These are phyloP conservation scores for Tricholoma bakamatsutake DNA, from an alignment of 768 basidiomycete genomes.

Conservation along the genomic window DNA sequence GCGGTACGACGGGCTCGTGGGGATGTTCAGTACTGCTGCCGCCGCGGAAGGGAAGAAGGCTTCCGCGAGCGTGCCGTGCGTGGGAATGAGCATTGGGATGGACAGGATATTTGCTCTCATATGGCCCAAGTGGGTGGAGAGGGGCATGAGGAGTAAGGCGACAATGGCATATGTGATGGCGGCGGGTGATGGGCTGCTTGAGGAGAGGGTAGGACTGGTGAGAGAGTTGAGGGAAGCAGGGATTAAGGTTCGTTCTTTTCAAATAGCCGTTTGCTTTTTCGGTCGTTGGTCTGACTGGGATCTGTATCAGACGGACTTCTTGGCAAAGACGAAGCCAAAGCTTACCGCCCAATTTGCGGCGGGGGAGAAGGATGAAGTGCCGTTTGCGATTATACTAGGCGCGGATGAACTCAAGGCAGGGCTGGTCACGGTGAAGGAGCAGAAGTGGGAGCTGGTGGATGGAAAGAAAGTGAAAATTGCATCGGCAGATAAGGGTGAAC, in stretches of 20 bases:
- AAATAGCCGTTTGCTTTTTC: not conserved
- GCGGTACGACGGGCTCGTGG: constrained; percentile 92
- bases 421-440: constrained; percentile 87
- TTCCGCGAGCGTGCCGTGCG: constrained; percentile 63
- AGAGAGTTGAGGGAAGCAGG: constrained; percentile 79
- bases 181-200: constrained; percentile 82
- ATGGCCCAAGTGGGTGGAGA: constrained; percentile 81
- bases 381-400: constrained; percentile 91
- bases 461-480: constrained; percentile 67
- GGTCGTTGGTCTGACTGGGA: constrained; percentile 3
- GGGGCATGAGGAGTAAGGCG: constrained; percentile 76
- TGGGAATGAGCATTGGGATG: constrained; percentile 89
- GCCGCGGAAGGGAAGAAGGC: constrained; percentile 67
- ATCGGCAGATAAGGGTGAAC: constrained; percentile 56
- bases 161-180: constrained; percentile 94
- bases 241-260: constrained; percentile 62
- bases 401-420: constrained; percentile 80
- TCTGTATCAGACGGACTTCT: constrained; percentile 70
- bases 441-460: constrained; percentile 71
- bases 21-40: constrained; percentile 82
- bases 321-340: constrained; percentile 92
- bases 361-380: constrained; percentile 87
- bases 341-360: constrained; percentile 80
- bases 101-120: constrained; percentile 91
- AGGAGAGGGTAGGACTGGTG: constrained; percentile 78